These are phyloP conservation scores for Boechera divaricarpa DNA, from an alignment of 345 rosid species.

Conservation along the genomic window DNA sequence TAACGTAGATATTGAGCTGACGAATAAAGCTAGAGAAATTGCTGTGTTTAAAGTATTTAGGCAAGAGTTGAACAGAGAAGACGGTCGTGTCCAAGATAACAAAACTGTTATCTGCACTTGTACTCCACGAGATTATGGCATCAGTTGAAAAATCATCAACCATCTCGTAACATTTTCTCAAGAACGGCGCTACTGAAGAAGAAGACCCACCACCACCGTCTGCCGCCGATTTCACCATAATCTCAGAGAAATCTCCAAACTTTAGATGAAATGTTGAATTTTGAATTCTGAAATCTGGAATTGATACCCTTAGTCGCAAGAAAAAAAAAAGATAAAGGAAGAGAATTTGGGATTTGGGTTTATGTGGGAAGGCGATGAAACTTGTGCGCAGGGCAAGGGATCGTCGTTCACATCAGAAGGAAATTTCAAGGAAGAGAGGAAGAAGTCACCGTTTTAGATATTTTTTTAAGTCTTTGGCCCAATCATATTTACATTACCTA, in stretches of 20 bases:
- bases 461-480: neutral
- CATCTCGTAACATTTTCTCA: slow-evolving; percentile 89
- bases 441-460: neutral
- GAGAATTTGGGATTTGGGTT: slow-evolving; percentile 13
- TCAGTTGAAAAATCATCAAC: slow-evolving; percentile 72
- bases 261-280: slow-evolving; percentile 5
- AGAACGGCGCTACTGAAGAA: slow-evolving; percentile 67
- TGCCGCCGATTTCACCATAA: slow-evolving; percentile 67
- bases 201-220: slow-evolving; percentile 42
- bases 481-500: neutral
- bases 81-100: slow-evolving; percentile 64
- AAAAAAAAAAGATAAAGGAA: neutral
- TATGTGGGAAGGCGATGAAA: slow-evolving; percentile 27
- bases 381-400: slow-evolving; percentile 39
- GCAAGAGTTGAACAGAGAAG: slow-evolving; percentile 72
- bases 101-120: slow-evolving; percentile 56
- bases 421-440: slow-evolving; percentile 34
- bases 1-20: slow-evolving; percentile 89
- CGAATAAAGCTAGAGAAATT: slow-evolving; percentile 83
- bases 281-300: neutral
- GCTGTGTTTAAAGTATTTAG: slow-evolving; percentile 81
- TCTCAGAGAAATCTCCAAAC: slow-evolving; percentile 3
- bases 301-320: neutral
- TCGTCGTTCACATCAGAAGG: slow-evolving; percentile 28
- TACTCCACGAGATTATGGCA: slow-evolving; percentile 71